Evolutionary conservation across 768 basidiomycete genomes (phyloP).

Genomic region (Pulveroboletus ravenelii): DNA sequence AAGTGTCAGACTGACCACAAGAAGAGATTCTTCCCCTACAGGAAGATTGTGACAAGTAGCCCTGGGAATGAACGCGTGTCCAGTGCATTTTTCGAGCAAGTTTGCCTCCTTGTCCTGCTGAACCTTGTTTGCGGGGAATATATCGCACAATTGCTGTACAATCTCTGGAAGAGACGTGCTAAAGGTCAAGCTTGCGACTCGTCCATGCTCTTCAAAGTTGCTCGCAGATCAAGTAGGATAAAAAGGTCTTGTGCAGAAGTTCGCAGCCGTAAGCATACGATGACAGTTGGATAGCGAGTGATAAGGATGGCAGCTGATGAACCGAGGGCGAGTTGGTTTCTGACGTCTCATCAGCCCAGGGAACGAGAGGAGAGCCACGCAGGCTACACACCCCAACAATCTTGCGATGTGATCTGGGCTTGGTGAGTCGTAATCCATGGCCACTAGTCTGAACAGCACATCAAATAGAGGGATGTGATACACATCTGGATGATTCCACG

Average conservation of each 20-base stretch:
- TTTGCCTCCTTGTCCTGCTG: slow-evolving; percentile 56
- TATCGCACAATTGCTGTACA: slow-evolving; percentile 37
- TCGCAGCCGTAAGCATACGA: slow-evolving; percentile 41
- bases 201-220: slow-evolving; percentile 43
- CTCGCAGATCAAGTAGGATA: slow-evolving; percentile 59
- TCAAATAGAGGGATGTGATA: slow-evolving; percentile 44
- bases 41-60: slow-evolving; percentile 10
- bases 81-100: slow-evolving; percentile 49
- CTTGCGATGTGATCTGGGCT: slow-evolving; percentile 29
- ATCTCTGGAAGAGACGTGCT: slow-evolving; percentile 39
- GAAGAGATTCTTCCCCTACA: slow-evolving; percentile 30
- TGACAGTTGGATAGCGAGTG: slow-evolving; percentile 57
- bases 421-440: slow-evolving; percentile 35
- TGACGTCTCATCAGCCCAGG: slow-evolving; percentile 14
- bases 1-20: slow-evolving; percentile 47
- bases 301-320: slow-evolving; percentile 39
- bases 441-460: slow-evolving; percentile 32
- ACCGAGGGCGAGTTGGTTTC: slow-evolving; percentile 13
- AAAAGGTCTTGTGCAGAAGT: slow-evolving; percentile 35
- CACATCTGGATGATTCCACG: slow-evolving; percentile 31
- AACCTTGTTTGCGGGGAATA: slow-evolving; percentile 41
- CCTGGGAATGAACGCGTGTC: slow-evolving; percentile 46
- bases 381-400: slow-evolving; percentile 17
- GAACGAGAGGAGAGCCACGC: background rate
- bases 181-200: slow-evolving; percentile 52